These are phyloP conservation scores for Fagopyrum homotropicum DNA, from an alignment of 148 eudicot genomes.

Conservation along the genomic window DNA sequence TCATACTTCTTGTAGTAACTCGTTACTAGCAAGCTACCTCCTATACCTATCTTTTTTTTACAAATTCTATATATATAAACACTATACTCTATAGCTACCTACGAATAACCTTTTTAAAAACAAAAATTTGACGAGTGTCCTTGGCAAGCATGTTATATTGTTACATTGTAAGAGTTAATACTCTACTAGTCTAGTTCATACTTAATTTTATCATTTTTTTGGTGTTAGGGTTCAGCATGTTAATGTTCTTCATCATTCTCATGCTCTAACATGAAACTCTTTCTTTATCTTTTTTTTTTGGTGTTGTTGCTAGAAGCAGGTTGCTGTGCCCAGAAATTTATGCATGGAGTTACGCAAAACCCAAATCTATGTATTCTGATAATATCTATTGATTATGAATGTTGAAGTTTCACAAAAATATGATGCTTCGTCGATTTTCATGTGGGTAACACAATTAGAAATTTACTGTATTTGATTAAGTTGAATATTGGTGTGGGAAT, in stretches of 20 bases:
- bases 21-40: conserved; percentile 7
- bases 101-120: too few relatives aligned
- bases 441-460: not conserved
- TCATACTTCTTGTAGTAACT: not conserved
- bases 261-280: too few relatives aligned
- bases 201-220: too few relatives aligned
- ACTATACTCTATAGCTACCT: not conserved
- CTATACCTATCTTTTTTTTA: not conserved
- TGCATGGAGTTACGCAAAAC: not conserved
- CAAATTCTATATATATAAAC: not conserved
- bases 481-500: conserved; percentile 8
- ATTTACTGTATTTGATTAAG: not conserved
- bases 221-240: not conserved
- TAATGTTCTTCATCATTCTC: too few relatives aligned
- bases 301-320: too few relatives aligned
- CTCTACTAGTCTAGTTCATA: too few relatives aligned
- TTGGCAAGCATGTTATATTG: too few relatives aligned
- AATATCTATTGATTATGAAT: not conserved
- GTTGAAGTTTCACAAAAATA: conserved; percentile 1
- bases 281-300: not conserved
- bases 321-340: not conserved
- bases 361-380: not conserved
- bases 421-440: not conserved
- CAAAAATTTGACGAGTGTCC: too few relatives aligned
- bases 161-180: too few relatives aligned